phyloP scores from a whole-genome alignment of 2,329 filamentous ascomycete species.

The Neobulgaria alba region DNA sequence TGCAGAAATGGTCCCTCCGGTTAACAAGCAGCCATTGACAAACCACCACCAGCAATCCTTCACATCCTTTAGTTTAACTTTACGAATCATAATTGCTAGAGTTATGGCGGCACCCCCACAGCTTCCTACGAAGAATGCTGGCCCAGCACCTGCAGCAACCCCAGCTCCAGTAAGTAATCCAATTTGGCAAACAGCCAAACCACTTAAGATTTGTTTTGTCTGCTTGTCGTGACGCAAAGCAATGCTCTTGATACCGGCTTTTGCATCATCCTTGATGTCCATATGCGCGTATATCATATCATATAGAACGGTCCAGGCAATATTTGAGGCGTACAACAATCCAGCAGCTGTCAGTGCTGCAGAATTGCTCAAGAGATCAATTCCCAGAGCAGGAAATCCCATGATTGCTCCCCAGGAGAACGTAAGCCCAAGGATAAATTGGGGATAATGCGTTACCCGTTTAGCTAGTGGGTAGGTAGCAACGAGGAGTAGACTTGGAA shows the following conservation, averaged over 20 bases:
- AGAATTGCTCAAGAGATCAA: slow-evolving; percentile 60
- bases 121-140: slow-evolving; percentile 59
- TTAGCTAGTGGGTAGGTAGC: slow-evolving; percentile 75
- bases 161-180: slow-evolving; percentile 63
- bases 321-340: slow-evolving; percentile 66
- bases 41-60: slow-evolving; percentile 74
- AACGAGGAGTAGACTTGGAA: slow-evolving; percentile 67
- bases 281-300: slow-evolving; percentile 94
- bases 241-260: slow-evolving; percentile 83
- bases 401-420: slow-evolving; percentile 87
- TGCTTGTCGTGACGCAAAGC: slow-evolving; percentile 69
- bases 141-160: slow-evolving; percentile 55
- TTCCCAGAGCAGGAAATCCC: slow-evolving; percentile 75
- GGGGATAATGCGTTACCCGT: slow-evolving; percentile 79
- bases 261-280: slow-evolving; percentile 78
- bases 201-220: slow-evolving; percentile 67
- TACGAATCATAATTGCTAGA: slow-evolving; percentile 58
- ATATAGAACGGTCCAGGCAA: slow-evolving; percentile 82
- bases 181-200: slow-evolving; percentile 61
- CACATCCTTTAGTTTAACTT: slow-evolving; percentile 56
- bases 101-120: slow-evolving; percentile 56
- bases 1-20: slow-evolving; percentile 51
- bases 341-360: slow-evolving; percentile 57
- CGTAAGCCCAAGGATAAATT: slow-evolving; percentile 72
- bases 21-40: slow-evolving; percentile 60